Percentiles rank a stretch among this genome's conserved stretches.
Evolutionary conservation across 169 alveolate species (phyloP).

Genomic region (Miamiensis avidus): DNA sequence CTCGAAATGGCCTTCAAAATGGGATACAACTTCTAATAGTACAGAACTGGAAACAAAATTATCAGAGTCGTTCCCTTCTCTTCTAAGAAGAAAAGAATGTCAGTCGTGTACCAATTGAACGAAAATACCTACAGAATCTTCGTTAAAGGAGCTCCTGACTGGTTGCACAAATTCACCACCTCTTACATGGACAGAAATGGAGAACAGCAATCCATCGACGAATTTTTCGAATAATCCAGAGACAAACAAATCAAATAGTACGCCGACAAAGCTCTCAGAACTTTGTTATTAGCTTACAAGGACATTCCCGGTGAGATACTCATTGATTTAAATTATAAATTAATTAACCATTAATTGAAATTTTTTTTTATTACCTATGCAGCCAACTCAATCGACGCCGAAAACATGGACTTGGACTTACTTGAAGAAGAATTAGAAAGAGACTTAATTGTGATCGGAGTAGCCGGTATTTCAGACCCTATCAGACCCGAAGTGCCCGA

Average conservation of each 20-base stretch:
- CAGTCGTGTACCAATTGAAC: constrained; percentile 29
- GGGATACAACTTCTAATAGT: constrained; percentile 51
- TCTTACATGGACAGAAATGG: constrained; percentile 60
- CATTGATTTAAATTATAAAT: no score
- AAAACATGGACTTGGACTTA: constrained; percentile 32
- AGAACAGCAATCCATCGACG: constrained; percentile 14
- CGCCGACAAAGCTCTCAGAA: constrained; percentile 70
- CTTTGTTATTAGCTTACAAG: constrained; percentile 68
- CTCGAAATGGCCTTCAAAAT: constrained; percentile 62
- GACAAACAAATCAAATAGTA: constrained; percentile 50
- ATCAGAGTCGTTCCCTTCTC: constrained; percentile 56
- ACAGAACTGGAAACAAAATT: constrained; percentile 34
- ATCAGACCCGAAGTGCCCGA: constrained; percentile 67
- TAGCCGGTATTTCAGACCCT: constrained; percentile 79
- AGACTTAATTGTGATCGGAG: constrained; percentile 59
- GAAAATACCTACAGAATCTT: constrained; percentile 47
- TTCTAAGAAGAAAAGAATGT: constrained; percentile 68
- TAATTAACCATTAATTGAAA: no score
- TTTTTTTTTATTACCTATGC: no score
- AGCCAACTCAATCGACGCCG: constrained; percentile 52
- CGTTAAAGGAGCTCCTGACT: constrained; percentile 88
- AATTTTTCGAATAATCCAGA: constrained; percentile 7
- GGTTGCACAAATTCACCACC: constrained; percentile 52
- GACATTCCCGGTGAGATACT: constrained; percentile 48
- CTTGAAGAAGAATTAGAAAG: constrained; percentile 54